Percentiles rank a stretch among this genome's conserved stretches.
These are phyloP conservation scores for Ophiognomonia clavigignenti-juglandacearum DNA, from an alignment of 2,329 filamentous ascomycete genomes.

Conservation along the genomic window DNA sequence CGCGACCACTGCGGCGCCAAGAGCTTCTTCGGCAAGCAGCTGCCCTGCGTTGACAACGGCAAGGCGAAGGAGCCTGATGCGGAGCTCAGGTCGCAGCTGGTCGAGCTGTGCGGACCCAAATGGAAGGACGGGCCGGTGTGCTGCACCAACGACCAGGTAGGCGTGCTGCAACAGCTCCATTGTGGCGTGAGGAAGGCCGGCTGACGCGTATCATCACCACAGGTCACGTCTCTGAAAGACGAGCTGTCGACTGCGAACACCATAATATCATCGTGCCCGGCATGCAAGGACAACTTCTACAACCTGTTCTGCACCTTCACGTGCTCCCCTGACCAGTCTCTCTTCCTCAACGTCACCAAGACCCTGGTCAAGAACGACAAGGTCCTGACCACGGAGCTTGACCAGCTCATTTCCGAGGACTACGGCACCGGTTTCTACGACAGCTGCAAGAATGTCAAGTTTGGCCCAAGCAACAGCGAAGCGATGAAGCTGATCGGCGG, in stretches of 20 bases:
- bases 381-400: slow-evolving; percentile 75
- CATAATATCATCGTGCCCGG: slow-evolving; percentile 89
- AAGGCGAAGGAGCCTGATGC: slow-evolving; percentile 69
- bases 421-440: slow-evolving; percentile 89
- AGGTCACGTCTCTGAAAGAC: slow-evolving; percentile 75
- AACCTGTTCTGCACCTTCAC: slow-evolving; percentile 98
- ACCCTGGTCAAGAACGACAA: slow-evolving; percentile 58
- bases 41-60: slow-evolving; percentile 91
- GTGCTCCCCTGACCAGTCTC: slow-evolving; percentile 92
- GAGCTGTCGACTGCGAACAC: slow-evolving; percentile 84
- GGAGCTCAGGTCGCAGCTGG: slow-evolving; percentile 69
- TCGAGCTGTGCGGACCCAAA: slow-evolving; percentile 79
- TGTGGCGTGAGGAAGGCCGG: too few relatives aligned
- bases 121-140: slow-evolving; percentile 84
- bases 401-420: slow-evolving; percentile 78
- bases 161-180: background rate
- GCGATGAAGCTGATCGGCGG: slow-evolving; percentile 97
- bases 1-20: slow-evolving; percentile 88
- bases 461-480: slow-evolving; percentile 86
- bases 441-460: slow-evolving; percentile 99
- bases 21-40: slow-evolving; percentile 80
- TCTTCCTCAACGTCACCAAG: slow-evolving; percentile 89
- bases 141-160: slow-evolving; percentile 74
- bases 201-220: background rate
- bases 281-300: slow-evolving; percentile 98